Conservation (phyloP, 2,329 filamentous ascomycete species). For the Ceratocystis papillata region DNA sequence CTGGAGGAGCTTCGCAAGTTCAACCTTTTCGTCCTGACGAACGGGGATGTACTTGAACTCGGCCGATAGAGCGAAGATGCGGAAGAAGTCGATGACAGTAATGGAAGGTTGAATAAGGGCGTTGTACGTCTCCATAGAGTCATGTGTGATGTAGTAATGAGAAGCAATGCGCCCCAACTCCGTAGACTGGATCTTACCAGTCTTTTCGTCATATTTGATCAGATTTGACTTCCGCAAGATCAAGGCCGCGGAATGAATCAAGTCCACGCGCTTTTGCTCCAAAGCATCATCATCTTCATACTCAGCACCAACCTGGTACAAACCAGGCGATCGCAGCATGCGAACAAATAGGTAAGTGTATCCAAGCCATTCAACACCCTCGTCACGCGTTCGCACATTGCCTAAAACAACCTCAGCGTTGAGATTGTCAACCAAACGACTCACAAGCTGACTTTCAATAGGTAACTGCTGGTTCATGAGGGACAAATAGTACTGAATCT, state of each 20-base stretch:
- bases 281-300: conserved; percentile 86
- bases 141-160: conserved; percentile 96
- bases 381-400: conserved; percentile 81
- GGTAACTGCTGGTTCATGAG: conserved; percentile 93
- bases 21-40: conserved; percentile 92
- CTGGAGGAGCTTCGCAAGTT: conserved; percentile 80
- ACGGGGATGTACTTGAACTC: conserved; percentile 99
- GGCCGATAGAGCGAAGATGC: conserved; percentile 87
- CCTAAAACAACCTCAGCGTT: conserved; percentile 94
- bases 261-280: conserved; percentile 94
- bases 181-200: conserved; percentile 76
- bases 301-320: conserved; percentile 92
- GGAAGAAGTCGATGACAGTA: conserved; percentile 88
- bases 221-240: conserved; percentile 80
- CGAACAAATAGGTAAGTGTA: conserved; percentile 97
- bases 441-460: conserved; percentile 92
- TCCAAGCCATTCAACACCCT: conserved; percentile 97
- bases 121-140: conserved; percentile 95
- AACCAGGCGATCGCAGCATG: conserved; percentile 87
- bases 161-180: conserved; percentile 93
- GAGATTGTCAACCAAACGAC: conserved; percentile 85
- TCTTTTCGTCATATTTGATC: conserved; percentile 91
- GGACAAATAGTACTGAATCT: conserved; percentile 95
- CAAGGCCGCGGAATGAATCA: conserved; percentile 84
- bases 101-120: conserved; percentile 88